phyloP scores from a whole-genome alignment of 371 early-diverging fungal species.

The Mucor lusitanicus region DNA sequence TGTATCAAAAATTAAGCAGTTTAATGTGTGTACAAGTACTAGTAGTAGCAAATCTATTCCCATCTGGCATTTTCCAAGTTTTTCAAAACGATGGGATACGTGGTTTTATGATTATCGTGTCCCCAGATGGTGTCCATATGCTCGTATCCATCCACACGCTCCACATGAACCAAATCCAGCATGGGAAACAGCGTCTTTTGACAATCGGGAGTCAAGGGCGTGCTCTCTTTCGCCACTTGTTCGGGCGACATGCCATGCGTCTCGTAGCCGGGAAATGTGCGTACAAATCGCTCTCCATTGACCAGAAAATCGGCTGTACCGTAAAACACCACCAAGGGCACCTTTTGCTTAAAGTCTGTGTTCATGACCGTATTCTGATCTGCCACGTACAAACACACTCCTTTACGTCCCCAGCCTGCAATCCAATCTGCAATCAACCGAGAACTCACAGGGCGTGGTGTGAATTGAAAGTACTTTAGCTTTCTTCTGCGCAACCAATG shows the following conservation, averaged over 20 bases:
- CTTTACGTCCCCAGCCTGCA: constrained; percentile 50
- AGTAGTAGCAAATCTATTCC: constrained; percentile 8
- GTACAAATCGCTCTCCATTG: constrained; percentile 48
- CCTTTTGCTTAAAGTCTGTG: neutral
- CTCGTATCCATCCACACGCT: constrained; percentile 54
- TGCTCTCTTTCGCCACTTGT: constrained; percentile 15
- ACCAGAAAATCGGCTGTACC: constrained; percentile 56
- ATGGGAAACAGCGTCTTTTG: constrained; percentile 23
- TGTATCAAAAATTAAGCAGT: neutral
- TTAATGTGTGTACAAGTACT: neutral
- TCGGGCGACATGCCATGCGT: constrained; percentile 17
- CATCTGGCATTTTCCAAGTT: constrained; percentile 21
- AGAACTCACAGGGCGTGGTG: constrained; percentile 53
- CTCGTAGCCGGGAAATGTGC: constrained; percentile 37
- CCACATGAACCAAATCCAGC: constrained; percentile 49
- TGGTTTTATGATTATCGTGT: constrained; percentile 35
- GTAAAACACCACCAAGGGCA: constrained; percentile 54
- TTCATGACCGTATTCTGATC: constrained; percentile 3
- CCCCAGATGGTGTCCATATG: constrained; percentile 67
- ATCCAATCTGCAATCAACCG: constrained; percentile 56
- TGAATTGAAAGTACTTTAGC: constrained; percentile 59
- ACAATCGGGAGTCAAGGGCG: neutral
- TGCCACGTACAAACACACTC: constrained; percentile 36
- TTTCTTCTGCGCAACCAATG: constrained; percentile 59
- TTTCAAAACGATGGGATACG: constrained; percentile 35